Conservation (phyloP, 139 green algal genomes). For the Coccomyxa sp. region DNA sequence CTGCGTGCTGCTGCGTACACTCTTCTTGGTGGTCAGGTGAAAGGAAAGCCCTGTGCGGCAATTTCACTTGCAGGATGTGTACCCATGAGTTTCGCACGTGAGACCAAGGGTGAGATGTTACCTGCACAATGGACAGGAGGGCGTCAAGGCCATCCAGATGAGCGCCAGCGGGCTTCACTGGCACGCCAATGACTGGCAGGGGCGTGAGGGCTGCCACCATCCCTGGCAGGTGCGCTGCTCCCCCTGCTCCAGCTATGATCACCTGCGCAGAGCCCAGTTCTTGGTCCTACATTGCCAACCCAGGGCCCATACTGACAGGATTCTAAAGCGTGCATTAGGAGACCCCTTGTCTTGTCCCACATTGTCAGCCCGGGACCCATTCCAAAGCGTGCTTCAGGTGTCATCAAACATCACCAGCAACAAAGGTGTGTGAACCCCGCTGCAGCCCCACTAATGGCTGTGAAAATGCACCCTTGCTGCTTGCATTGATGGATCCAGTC, state of each 20-base stretch:
- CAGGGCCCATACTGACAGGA: too few species aligned
- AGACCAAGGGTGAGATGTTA: neutral
- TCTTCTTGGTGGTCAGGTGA: neutral
- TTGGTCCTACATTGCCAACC: too few species aligned
- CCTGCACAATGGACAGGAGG: conserved; percentile 88
- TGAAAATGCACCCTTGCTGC: too few species aligned
- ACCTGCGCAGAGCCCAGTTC: conserved; percentile 22
- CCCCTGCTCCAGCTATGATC: conserved; percentile 95
- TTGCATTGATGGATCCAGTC: too few species aligned
- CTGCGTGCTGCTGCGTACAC: neutral
- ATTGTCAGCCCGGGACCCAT: too few species aligned
- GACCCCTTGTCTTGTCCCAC: too few species aligned
- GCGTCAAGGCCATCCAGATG: conserved; percentile 95
- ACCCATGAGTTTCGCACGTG: neutral
- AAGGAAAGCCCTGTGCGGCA: neutral
- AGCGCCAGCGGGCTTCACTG: conserved; percentile 73
- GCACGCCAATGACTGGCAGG: conserved; percentile 95
- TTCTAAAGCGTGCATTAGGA: too few species aligned
- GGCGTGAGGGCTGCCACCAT: conserved; percentile 97
- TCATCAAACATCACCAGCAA: too few species aligned
- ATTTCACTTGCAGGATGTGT: neutral
- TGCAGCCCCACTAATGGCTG: too few species aligned
- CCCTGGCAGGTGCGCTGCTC: conserved; percentile 93
- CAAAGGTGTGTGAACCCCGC: too few species aligned
- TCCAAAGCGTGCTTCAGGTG: too few species aligned